Base-by-base conservation (phyloP, 139 green algal genomes). In the Closterium sp. region DNA sequence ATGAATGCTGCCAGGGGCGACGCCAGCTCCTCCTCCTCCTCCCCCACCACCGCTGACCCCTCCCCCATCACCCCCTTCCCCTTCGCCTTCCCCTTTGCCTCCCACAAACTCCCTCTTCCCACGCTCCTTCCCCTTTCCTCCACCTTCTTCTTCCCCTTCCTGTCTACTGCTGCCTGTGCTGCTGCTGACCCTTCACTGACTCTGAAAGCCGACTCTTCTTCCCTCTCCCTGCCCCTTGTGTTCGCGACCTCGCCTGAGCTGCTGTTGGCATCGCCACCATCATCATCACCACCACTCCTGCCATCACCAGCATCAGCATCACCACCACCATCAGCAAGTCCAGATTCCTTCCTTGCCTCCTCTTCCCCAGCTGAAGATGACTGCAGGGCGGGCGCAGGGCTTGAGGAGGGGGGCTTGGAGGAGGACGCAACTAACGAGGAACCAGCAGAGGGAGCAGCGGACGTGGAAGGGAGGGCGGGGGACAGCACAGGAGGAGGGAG, bases 1-100 rank as follows among this genome's bases (percentile, higher is more conserved):
- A 94, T 92, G 79, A 94, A 95, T 38, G 88, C 34, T 2, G 79
- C 92, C 85, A 92, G 70, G 70, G 62, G 62, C 17, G 62, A 79
- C 17, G 17, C 62, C 17, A 79, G 2, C 62, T 79, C 62, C 62
- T 27, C 62, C 62, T 79, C 62, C 17, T 79, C 62, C 62, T 79
- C 62, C 62, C 4, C 62, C 2, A 9, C 62, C 62, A 24, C 62
- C 50, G 17, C 50, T 4, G 17, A 79, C 62, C 62, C 62, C 62
- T 79, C 62, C 17, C 62, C 19, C 62, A 79, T 24, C 19, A 24
- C 62, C 62, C 2, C 62, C 62, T 79, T 79, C 62, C 62, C 62
- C 62, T 79, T 79, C 2, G 17, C 62, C 62, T 79, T 79, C 62
- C 62, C 62, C 62, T 79, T 79, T 2, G 17, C 13, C 13, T 79